A percentile compares a stretch with the other conserved stretches of the same genome.
phyloP scores from a whole-genome alignment of 495 filamentous ascomycete species.

The Beverwykella pulmonaria region DNA sequence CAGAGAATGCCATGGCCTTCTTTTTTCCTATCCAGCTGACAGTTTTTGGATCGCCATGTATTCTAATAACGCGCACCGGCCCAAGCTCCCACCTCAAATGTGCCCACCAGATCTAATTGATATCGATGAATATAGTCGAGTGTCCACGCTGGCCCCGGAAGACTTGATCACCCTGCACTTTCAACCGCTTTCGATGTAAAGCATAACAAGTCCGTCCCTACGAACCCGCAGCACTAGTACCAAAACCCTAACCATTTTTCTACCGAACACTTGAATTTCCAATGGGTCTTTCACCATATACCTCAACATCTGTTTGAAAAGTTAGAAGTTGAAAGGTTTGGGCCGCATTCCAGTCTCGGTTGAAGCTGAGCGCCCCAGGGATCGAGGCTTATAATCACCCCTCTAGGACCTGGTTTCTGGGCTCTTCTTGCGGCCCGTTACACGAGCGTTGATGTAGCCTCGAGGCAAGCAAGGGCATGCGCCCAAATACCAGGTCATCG shows the following conservation, averaged over 20 bases:
- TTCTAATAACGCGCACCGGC: background rate
- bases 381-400: conserved; percentile 21
- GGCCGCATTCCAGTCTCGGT: conserved; percentile 17
- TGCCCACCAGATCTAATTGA: background rate
- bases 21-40: background rate
- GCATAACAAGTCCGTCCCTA: background rate
- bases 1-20: background rate
- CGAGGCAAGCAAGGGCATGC: conserved; percentile 30
- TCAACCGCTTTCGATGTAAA: background rate
- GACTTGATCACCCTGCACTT: background rate
- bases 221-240: no score
- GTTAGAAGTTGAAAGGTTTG: background rate
- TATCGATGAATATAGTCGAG: background rate
- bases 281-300: no score
- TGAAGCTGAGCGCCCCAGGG: conserved; percentile 12
- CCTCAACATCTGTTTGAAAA: no score
- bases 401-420: conserved; percentile 28
- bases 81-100: background rate
- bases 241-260: background rate
- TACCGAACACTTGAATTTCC: no score
- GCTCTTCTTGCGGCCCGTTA: conserved; percentile 18
- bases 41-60: background rate
- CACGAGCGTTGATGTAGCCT: conserved; percentile 26
- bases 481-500: conserved; percentile 29
- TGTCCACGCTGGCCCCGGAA: background rate